Base-by-base conservation (phyloP, 768 basidiomycete genomes). In the Sutorius australiensis region DNA sequence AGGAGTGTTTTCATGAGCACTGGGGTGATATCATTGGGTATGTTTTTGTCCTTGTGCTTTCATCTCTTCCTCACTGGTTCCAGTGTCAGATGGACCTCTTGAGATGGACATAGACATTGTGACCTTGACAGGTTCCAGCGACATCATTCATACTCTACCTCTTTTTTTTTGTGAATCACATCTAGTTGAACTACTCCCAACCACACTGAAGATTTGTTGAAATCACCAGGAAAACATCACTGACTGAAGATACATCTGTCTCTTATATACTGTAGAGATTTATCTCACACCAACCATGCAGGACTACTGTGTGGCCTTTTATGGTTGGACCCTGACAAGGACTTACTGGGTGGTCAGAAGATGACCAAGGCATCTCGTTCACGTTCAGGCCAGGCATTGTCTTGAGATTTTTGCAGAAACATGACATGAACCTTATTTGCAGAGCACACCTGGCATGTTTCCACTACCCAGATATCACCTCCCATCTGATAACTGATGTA, bases 381-480 rank as follows among this genome's bases (percentile, higher is more conserved):
- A 24, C 24, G 4, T 24, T 24, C 4, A 4, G 24, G 24, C 24
- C 24, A 24, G 24, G 4, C 4, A 24, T 24, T 24, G 24, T 24
- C 24, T 24, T 24, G 24, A 24, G 24, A 24, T 24, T 24, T 24
- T 24, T 24, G 24, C 24, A 24, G 24, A 24, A 4, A 24, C 24
- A 24, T 24, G 24, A 24, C 24, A 24, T 24, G 24, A 4, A 24
- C 24, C 77, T 98, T 67, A 98, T 98, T 66, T 98, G 95, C 76
- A 81, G 95, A 72, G 95, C 93, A 67, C 95, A 98, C 79, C 95
- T 97, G 83, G 92, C 87, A 65, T 63, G 85, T 53, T 47, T 74
- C 48, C 31, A 55, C 48, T 24, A 55, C 37, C 21, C 6, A 13
- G 3, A 40, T 21, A 27, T 41, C 39, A 48, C 34, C 48, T 43